phyloP scores from a whole-genome alignment of 768 basidiomycete genomes.

The Leccinum sublutescens region DNA sequence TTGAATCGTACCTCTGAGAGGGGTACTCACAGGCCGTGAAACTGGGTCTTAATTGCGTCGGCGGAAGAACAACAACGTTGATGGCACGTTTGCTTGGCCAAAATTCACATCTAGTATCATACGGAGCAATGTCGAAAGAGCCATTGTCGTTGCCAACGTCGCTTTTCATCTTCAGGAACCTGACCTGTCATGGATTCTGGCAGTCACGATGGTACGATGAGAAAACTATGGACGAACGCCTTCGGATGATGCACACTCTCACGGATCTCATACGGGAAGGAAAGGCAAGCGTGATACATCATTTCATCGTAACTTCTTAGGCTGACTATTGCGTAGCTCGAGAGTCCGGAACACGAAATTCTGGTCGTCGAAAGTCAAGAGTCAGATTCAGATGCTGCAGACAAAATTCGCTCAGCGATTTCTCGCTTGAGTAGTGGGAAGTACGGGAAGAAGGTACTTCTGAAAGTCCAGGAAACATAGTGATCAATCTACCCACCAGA shows the following conservation, averaged over 20 bases:
- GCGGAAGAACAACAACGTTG: constrained; percentile 63
- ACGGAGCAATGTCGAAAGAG: constrained; percentile 88
- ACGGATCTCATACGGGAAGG: constrained; percentile 52
- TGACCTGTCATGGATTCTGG: constrained; percentile 78
- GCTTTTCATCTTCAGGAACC: constrained; percentile 81
- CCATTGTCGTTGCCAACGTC: constrained; percentile 77
- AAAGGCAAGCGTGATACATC: constrained; percentile 40
- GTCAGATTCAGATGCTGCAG: constrained; percentile 38
- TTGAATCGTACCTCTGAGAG: constrained; percentile 9
- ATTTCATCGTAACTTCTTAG: neutral
- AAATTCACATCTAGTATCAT: constrained; percentile 76
- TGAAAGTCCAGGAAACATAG: constrained; percentile 36
- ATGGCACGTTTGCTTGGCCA: constrained; percentile 70
- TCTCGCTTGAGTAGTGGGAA: constrained; percentile 35
- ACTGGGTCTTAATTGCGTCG: constrained; percentile 56
- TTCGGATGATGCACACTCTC: constrained; percentile 49
- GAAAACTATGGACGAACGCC: constrained; percentile 47
- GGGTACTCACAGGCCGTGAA: constrained; percentile 34
- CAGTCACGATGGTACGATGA: constrained; percentile 67
- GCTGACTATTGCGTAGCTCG: constrained; percentile 45
- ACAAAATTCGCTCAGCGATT: constrained; percentile 35
- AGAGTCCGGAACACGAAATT: constrained; percentile 68
- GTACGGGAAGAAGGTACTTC: constrained; percentile 49
- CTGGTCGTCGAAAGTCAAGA: constrained; percentile 46
- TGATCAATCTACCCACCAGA: constrained; percentile 1